phyloP scores from a whole-genome alignment of 495 filamentous ascomycete genomes.

The Podospora bellae-mahoneyi region DNA sequence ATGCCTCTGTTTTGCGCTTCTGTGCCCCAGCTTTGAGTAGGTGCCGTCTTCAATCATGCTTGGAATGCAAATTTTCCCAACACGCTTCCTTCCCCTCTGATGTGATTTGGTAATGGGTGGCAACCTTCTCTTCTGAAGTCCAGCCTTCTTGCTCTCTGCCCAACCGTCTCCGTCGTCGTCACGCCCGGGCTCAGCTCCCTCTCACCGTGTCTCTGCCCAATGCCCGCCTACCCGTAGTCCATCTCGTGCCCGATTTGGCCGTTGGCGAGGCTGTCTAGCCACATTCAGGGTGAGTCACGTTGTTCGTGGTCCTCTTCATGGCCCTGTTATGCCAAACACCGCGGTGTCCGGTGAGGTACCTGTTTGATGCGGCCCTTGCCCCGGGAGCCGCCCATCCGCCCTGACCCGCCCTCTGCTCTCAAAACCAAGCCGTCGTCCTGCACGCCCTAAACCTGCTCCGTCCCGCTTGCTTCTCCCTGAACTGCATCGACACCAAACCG shows the following conservation, averaged over 20 bases:
- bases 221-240: conserved; percentile 26
- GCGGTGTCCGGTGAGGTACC: conserved; percentile 1
- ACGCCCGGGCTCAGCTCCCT: conserved; percentile 16
- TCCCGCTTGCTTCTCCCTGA: conserved; percentile 17
- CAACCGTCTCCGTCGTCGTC: conserved; percentile 18
- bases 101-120: conserved; percentile 39
- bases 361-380: neutral
- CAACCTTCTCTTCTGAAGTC: conserved; percentile 10
- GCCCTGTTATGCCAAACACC: neutral
- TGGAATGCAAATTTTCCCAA: conserved; percentile 2
- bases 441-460: conserved; percentile 28
- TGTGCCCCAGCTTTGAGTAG: neutral
- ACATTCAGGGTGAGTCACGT: conserved; percentile 31
- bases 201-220: conserved; percentile 28
- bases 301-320: conserved; percentile 7
- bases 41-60: conserved; percentile 3
- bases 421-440: conserved; percentile 25
- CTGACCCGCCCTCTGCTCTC: conserved; percentile 7
- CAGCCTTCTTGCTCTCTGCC: conserved; percentile 23
- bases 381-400: conserved; percentile 5
- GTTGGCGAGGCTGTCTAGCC: conserved; percentile 28
- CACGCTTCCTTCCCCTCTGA: conserved; percentile 11
- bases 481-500: conserved; percentile 17
- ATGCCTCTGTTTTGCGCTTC: conserved; percentile 3
- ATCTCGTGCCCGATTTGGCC: conserved; percentile 23